A percentile compares a stretch with the other conserved stretches of the same genome.
These are phyloP conservation scores for Colletotrichum filicis DNA, from an alignment of 2,329 filamentous ascomycete species.

Conservation along the genomic window DNA sequence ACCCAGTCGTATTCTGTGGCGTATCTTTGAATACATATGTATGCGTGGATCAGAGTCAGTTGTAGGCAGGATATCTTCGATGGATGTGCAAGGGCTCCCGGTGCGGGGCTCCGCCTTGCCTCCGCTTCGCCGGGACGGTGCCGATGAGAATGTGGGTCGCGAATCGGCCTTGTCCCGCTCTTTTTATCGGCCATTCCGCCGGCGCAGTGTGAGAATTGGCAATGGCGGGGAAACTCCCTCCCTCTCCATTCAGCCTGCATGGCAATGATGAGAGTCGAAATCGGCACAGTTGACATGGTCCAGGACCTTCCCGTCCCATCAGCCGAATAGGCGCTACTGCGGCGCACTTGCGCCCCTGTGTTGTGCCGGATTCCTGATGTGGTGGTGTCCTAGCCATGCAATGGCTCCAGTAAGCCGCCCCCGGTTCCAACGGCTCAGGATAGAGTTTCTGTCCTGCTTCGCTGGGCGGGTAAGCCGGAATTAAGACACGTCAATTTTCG, in stretches of 20 bases:
- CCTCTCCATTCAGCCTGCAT: neutral
- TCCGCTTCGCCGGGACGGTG: conserved; percentile 2
- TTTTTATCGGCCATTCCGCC: neutral
- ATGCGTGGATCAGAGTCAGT: neutral
- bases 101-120: conserved; percentile 10
- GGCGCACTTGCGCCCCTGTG: neutral
- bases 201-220: neutral
- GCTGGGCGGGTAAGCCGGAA: conserved; percentile 5
- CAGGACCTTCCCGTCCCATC: neutral
- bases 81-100: neutral
- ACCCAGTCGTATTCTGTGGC: neutral
- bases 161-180: neutral
- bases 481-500: neutral
- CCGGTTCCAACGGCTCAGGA: neutral
- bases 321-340: neutral
- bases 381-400: neutral
- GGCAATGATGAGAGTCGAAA: neutral
- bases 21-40: neutral
- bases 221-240: neutral
- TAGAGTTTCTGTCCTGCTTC: neutral
- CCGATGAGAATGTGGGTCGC: conserved; percentile 5
- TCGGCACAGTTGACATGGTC: neutral
- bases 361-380: neutral
- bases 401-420: neutral
- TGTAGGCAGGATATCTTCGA: neutral